phyloP scores from a whole-genome alignment of 2,329 filamentous ascomycete genomes.

The Chrysosporium keratinophilum region DNA sequence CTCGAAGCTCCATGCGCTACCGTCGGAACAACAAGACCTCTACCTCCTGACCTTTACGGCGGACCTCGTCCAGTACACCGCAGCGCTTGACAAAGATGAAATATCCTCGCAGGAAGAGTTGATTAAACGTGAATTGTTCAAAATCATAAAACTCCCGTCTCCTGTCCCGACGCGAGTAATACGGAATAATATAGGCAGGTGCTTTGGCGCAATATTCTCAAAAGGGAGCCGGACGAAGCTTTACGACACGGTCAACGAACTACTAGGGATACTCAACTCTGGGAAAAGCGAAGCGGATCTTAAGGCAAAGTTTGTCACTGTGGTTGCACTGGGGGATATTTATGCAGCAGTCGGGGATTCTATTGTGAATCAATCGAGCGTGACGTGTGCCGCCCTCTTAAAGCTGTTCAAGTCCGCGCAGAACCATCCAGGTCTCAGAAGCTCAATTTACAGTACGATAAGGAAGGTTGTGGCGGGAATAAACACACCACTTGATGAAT shows the following conservation, averaged over 20 bases:
- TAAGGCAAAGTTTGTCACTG: conserved; percentile 74
- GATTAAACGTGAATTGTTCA: conserved; percentile 87
- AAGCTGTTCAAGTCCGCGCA: conserved; percentile 72
- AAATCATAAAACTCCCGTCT: conserved; percentile 72
- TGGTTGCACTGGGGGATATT: conserved; percentile 75
- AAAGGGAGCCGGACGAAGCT: conserved; percentile 83
- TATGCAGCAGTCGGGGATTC: conserved; percentile 91
- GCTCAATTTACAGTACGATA: conserved; percentile 63
- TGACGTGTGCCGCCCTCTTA: conserved; percentile 60
- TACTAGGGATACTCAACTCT: conserved; percentile 60
- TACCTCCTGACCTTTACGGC: conserved; percentile 85
- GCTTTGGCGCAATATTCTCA: conserved; percentile 69
- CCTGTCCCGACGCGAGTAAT: conserved; percentile 80
- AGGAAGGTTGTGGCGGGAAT: conserved; percentile 69
- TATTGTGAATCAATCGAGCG: conserved; percentile 68
- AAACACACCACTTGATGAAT: conserved; percentile 67
- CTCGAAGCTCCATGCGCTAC: conserved; percentile 75
- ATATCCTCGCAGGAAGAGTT: conserved; percentile 82
- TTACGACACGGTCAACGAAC: conserved; percentile 88
- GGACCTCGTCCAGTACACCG: conserved; percentile 69
- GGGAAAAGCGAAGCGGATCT: conserved; percentile 71
- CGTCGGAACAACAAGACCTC: conserved; percentile 89
- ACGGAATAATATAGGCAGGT: conserved; percentile 76
- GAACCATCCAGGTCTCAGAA: conserved; percentile 70
- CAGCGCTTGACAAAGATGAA: conserved; percentile 60